These are phyloP conservation scores for Postia placenta DNA, from an alignment of 768 basidiomycete species.

Conservation along the genomic window DNA sequence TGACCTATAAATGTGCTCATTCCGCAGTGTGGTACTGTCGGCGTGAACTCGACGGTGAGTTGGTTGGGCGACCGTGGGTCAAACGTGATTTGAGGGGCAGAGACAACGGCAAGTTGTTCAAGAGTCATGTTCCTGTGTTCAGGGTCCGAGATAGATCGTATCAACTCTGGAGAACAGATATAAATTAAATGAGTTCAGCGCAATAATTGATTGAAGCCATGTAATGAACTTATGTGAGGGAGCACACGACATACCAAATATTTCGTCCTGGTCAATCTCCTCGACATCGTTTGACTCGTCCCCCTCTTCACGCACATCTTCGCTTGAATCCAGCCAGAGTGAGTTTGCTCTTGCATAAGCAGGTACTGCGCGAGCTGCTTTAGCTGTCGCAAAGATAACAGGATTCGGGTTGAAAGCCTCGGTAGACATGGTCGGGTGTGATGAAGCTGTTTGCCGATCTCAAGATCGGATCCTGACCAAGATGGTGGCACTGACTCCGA, in stretches of 20 bases:
- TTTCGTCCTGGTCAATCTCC: conserved; percentile 85
- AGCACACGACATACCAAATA: conserved; percentile 62
- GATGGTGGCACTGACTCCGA: too few relatives aligned
- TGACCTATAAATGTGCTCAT: conserved; percentile 95
- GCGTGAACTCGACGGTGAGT: conserved; percentile 88
- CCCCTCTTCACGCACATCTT: conserved; percentile 22
- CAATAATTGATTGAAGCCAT: neutral
- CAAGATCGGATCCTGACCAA: too few relatives aligned
- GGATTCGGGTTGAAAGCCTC: conserved; percentile 90
- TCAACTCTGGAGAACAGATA: conserved; percentile 81
- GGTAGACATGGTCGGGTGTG: conserved; percentile 14
- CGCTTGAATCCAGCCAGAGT: conserved; percentile 45
- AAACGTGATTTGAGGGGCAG: conserved; percentile 73
- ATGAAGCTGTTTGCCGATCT: too few relatives aligned
- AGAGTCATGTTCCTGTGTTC: conserved; percentile 89
- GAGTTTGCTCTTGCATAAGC: conserved; percentile 36
- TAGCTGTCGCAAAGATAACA: conserved; percentile 58
- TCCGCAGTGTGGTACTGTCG: conserved; percentile 95
- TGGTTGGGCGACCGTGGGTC: conserved; percentile 44
- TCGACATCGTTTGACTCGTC: conserved; percentile 44
- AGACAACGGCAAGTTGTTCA: conserved; percentile 94
- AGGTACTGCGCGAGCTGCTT: conserved; percentile 37
- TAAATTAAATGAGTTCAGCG: neutral
- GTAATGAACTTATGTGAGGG: too few relatives aligned
- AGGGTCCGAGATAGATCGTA: conserved; percentile 89